Evolutionary conservation across 352 stramenopile species (phyloP), one percentile per base, ranked within the genome.

Genomic region (Pythium chondricola): DNA sequence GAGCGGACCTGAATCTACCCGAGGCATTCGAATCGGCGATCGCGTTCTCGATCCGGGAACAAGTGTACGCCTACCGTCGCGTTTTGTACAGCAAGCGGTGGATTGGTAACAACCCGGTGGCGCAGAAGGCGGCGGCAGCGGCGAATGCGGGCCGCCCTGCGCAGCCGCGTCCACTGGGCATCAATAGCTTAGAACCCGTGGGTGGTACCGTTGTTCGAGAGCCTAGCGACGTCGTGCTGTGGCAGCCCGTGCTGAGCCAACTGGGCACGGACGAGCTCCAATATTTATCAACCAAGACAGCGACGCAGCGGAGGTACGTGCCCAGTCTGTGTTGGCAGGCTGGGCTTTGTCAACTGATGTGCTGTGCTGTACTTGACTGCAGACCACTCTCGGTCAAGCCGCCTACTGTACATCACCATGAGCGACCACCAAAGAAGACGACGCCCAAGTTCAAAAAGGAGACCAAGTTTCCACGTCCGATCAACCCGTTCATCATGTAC

Each of bases 401-500:
- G 26, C 50, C 61, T 9, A 39, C 22, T 55, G 5, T 40, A n/a
- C n/a, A n/a, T n/a, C n/a, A n/a, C n/a, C n/a, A 52, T 18, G 71
- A 68, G 37, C 69, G 66, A 17, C 38, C 44, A 18, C 16, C 47
- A 39, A 65, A 44, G 50, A 39, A 71, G 56, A 38, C 50, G 46
- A 50, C 61, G 17, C 30, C 48, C 27, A 46, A 74, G 60, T 52
- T 53, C 29, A 33, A 33, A 18, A 63, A 63, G 55, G 55, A 83
- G 31, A 58, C 65, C 13, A 80, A 80, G 25, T 56, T 58, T 51
- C 75, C 71, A 11, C 76, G 79, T 13, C 65, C 79, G 26, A 83
- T 90, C 63, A 90, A 90, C 31, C 74, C 79, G 31, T 90, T 90
- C 51, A 87, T 90, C 45, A 76, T 90, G 61, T 90, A 74, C 50